Conservation (phyloP, 805 yeast species). For the Scheffersomyces stipitis region DNA sequence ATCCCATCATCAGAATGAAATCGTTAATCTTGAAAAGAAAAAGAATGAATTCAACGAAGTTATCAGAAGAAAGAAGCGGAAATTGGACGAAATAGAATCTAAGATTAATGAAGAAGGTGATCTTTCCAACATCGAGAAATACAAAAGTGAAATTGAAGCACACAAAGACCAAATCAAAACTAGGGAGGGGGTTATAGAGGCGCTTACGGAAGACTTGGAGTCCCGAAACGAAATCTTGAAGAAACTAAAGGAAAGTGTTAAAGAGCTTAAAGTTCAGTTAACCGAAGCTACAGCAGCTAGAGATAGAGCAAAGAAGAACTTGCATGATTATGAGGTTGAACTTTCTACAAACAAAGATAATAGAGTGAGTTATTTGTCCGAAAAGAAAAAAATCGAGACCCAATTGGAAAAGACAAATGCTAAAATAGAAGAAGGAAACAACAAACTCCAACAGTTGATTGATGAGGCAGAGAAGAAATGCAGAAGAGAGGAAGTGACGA, state of each 20-base stretch:
- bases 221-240: conserved; percentile 6
- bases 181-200: conserved; percentile 26
- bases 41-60: conserved; percentile 5
- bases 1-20: conserved; percentile 6
- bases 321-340: conserved; percentile 16
- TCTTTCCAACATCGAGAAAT: conserved; percentile 40
- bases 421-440: conserved; percentile 12
- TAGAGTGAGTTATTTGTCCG: conserved; percentile 9
- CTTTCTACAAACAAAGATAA: conserved; percentile 10
- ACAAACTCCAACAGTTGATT: conserved; percentile 12
- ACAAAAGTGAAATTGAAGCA: conserved; percentile 31
- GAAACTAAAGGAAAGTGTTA: conserved; percentile 7
- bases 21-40: conserved; percentile 10
- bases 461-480: conserved; percentile 43
- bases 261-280: conserved; percentile 4
- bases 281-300: conserved; percentile 3
- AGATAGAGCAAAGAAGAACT: conserved; percentile 8
- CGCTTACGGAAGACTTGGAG: conserved; percentile 23
- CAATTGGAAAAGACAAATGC: conserved; percentile 8
- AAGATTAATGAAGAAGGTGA: conserved; percentile 47
- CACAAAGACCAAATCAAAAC: conserved; percentile 26
- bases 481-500: conserved; percentile 44
- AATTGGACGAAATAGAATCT: conserved; percentile 31
- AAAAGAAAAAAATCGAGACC: conserved; percentile 9
- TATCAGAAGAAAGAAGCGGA: conserved; percentile 12